These are phyloP conservation scores for Halophytophthora polymorphica DNA, from an alignment of 352 stramenopile genomes.

Conservation along the genomic window DNA sequence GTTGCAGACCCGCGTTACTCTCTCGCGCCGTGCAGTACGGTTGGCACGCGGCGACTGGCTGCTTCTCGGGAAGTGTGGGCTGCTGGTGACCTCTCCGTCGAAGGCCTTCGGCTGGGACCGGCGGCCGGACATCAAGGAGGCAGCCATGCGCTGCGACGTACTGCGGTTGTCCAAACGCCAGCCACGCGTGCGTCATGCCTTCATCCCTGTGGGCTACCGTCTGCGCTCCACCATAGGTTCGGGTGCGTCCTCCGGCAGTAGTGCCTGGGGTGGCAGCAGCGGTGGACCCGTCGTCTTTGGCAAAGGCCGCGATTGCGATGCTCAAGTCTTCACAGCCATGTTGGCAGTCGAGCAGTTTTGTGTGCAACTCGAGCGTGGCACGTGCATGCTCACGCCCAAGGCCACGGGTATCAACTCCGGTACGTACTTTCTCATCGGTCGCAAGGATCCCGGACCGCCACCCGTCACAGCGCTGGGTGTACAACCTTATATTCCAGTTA, in stretches of 20 bases:
- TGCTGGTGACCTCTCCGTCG: conserved; percentile 45
- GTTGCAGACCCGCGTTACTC: conserved; percentile 48
- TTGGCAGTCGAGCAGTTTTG: conserved; percentile 64
- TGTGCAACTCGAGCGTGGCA: conserved; percentile 57
- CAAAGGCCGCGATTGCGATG: conserved; percentile 54
- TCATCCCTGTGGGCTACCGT: conserved; percentile 54
- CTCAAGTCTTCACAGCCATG: conserved; percentile 52
- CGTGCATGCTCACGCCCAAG: conserved; percentile 54
- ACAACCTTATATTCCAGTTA: no score
- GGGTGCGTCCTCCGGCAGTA: conserved; percentile 22
- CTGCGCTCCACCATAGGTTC: conserved; percentile 30
- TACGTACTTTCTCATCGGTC: conserved; percentile 67
- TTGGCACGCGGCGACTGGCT: conserved; percentile 58
- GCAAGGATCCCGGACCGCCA: conserved; percentile 22
- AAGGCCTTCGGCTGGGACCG: conserved; percentile 57
- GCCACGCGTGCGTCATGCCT: conserved; percentile 35
- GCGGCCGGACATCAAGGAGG: conserved; percentile 60
- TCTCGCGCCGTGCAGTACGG: conserved; percentile 37
- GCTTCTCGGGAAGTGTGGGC: conserved; percentile 48
- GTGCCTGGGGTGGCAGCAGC: conserved; percentile 23
- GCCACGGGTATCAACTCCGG: conserved; percentile 62
- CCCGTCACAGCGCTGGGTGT: background rate
- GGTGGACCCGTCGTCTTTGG: conserved; percentile 47
- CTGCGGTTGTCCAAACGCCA: conserved; percentile 66
- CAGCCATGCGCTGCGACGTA: conserved; percentile 60